Evolutionary conservation across 257 asterid genomes (phyloP).

Genomic region (Prunella vulgaris): DNA sequence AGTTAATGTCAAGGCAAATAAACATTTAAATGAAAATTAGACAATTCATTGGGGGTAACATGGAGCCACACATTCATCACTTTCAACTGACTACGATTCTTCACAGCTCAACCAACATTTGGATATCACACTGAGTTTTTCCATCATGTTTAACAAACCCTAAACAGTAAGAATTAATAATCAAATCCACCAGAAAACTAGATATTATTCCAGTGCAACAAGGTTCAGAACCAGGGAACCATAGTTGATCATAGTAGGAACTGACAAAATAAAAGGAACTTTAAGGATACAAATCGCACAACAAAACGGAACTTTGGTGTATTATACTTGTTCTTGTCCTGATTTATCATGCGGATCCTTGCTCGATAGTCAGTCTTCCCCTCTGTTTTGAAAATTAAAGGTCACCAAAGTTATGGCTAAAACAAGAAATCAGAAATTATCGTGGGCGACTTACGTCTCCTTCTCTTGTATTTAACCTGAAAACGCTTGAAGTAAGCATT

Average conservation of each 20-base stretch:
- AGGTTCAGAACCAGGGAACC: too few relatives aligned
- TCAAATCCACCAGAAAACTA: too few relatives aligned
- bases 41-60: background rate
- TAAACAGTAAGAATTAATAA: too few relatives aligned
- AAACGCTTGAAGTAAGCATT: slow-evolving; percentile 51
- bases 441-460: slow-evolving; percentile 29
- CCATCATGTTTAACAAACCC: too few relatives aligned
- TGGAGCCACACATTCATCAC: background rate
- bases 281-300: slow-evolving; percentile 45
- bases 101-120: background rate
- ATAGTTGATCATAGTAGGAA: background rate
- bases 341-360: slow-evolving; percentile 49
- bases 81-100: background rate
- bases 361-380: slow-evolving; percentile 56
- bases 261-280: background rate
- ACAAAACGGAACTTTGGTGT: slow-evolving; percentile 46
- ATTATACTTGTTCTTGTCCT: slow-evolving; percentile 52
- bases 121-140: too few relatives aligned
- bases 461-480: slow-evolving; percentile 56
- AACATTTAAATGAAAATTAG: background rate
- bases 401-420: background rate
- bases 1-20: slow-evolving; percentile 17
- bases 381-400: slow-evolving; percentile 25
- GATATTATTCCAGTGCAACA: too few relatives aligned
- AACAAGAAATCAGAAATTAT: background rate